Conservation (phyloP, 1,139 yeast genomes). For the Geotrichum restrictum region DNA sequence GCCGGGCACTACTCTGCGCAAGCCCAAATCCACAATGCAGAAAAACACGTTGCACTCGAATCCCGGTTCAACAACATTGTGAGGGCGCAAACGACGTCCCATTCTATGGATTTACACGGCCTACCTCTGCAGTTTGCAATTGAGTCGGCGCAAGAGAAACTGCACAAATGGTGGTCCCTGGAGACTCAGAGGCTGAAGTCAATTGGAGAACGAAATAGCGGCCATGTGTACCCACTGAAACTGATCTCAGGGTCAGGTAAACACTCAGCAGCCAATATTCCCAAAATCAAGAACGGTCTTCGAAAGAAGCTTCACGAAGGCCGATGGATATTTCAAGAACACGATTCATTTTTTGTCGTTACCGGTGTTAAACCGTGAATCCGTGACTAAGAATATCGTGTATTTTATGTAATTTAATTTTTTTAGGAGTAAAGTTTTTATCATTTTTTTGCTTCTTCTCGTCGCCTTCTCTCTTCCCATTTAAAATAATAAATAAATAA, state of each 20-base stretch:
- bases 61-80: slow-evolving; percentile 22
- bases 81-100: slow-evolving; percentile 23
- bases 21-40: slow-evolving; percentile 24
- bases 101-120: slow-evolving; percentile 33
- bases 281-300: slow-evolving; percentile 34
- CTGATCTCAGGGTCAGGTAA: slow-evolving; percentile 37
- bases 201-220: not conserved
- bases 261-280: slow-evolving; percentile 34
- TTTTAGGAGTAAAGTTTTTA: no score
- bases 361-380: not conserved
- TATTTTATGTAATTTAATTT: slow-evolving; percentile 3
- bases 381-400: not conserved
- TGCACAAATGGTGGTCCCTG: slow-evolving; percentile 27
- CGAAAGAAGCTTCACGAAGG: slow-evolving; percentile 26
- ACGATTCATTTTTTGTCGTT: slow-evolving; percentile 27
- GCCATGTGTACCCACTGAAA: slow-evolving; percentile 23
- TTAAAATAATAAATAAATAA: no score
- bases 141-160: slow-evolving; percentile 24
- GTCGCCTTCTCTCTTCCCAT: no score
- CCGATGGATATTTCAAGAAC: slow-evolving; percentile 27
- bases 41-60: slow-evolving; percentile 22
- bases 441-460: no score
- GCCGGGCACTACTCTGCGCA: slow-evolving; percentile 30
- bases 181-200: slow-evolving; percentile 11
- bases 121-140: slow-evolving; percentile 32